Conservation (phyloP, 1,284 basidiomycete genomes). For the Mycena sp. region DNA sequence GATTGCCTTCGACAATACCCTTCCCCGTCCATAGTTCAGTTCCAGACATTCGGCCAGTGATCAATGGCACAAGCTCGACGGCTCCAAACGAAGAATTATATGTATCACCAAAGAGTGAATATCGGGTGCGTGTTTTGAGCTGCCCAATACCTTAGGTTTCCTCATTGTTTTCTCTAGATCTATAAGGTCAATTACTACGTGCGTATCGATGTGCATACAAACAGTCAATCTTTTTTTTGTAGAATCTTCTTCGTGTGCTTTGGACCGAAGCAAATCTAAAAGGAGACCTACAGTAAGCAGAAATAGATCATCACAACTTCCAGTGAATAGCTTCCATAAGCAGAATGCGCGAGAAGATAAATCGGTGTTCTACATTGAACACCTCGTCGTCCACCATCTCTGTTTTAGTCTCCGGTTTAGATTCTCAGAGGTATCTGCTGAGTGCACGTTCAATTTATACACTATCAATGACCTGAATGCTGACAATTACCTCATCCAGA, state of each 20-base stretch:
- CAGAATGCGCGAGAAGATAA: constrained; percentile 2
- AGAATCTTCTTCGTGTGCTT: constrained; percentile 13
- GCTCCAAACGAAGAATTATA: not conserved
- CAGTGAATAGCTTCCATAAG: not conserved
- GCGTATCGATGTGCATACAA: not conserved
- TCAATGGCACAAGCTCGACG: not conserved
- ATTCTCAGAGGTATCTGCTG: not conserved
- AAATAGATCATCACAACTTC: too few species aligned
- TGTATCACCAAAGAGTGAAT: not conserved
- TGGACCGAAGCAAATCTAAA: constrained; percentile 11
- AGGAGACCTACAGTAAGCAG: not conserved
- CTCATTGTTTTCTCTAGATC: not conserved
- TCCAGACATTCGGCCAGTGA: not conserved
- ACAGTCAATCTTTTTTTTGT: not conserved
- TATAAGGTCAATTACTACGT: not conserved
- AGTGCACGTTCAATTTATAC: not conserved
- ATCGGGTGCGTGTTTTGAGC: not conserved
- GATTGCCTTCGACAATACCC: too few species aligned
- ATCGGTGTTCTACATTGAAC: not conserved
- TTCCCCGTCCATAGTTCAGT: too few species aligned
- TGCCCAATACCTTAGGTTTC: not conserved
- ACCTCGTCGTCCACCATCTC: not conserved
- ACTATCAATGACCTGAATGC: not conserved
- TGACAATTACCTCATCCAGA: not conserved
- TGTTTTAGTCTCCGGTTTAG: constrained; percentile 1